Base-by-base conservation (phyloP, 1,139 yeast species). In the Geotrichum klebahnii region DNA sequence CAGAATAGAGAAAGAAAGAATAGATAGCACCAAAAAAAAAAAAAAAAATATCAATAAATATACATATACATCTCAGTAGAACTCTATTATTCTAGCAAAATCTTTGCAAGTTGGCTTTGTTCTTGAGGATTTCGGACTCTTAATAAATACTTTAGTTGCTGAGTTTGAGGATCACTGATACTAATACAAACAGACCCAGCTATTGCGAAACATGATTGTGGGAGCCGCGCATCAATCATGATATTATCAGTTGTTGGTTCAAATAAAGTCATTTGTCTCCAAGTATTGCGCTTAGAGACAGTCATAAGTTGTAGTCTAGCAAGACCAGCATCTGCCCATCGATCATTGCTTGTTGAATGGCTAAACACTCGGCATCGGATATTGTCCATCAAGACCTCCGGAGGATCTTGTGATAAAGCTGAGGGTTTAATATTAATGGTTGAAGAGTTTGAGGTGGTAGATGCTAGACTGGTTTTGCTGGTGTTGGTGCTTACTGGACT, bases 351-450 rank as follows among this genome's bases (percentile, higher is more conserved):
- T n/a, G 42, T 6, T 10, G 42, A 14, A 26, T 12, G 2, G 12
- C 42, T 53, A 41, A 56, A 58, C 39, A 61, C 50, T 43, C 55
- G 54, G 55, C 64, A 61, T 19, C 62, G 52, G 31, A 61, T 54
- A 38, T 61, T 57, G 38, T 58, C 58, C 35, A 61, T 48, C 38
- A 61, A 53, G 19, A 61, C 49, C 14, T n/a, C n/a, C 38, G n/a
- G 12, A 19, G 24, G 26, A 5, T n/a, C 29, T 12, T 28, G 31
- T 28, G 9, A 28, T 28, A 28, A n/a, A n/a, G n/a, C n/a, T n/a
- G n/a, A n/a, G n/a, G n/a, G n/a, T n/a, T n/a, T n/a, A n/a, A n/a
- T n/a, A n/a, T n/a, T 28, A 9, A 12, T 28, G 31, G 10, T 28
- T 28, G 31, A 9, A 8, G 31, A 28, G 12, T 8, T 9, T 12